Base-by-base conservation (phyloP, 768 basidiomycete species). In the Suillus ampliporus region DNA sequence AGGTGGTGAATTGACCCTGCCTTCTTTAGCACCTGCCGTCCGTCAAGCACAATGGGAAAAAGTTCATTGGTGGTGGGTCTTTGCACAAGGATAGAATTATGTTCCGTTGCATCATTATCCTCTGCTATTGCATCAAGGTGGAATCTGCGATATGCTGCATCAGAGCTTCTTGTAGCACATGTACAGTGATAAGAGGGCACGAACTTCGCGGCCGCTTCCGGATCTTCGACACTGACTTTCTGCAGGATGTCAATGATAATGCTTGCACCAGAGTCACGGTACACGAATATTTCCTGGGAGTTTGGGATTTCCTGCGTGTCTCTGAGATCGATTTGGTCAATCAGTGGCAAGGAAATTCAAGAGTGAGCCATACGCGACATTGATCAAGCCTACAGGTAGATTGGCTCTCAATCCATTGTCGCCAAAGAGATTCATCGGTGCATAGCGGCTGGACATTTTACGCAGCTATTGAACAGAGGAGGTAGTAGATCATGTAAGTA, bases 241-340 rank as follows among this genome's bases (percentile, higher is more conserved):
- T 94, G 76, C 14, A 98, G 78, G 26, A 97, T 85, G 72, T 99
- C 97, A 31, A 97, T 76, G 56, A 99, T 84, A 65, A 96, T 83
- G 70, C 90, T 94, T 67, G 88, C 79, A 54, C 82, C 82, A 6
- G 88, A 90, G 53, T 86, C 76, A 7, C 85, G 84, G 60, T 88
- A 89, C 61, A 97, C 73, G 76, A 94, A 91, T 46, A 97, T 97
- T 72, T 99, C 97, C 75, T 99, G 97, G 5, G 87, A 94, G 72
- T 99, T 91, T 15, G 97, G 96, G 14, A 99, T 82, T 77, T 98
- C 92, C 59, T 97, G 93, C 7, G 89, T 62, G 56, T 82, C 78
- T 63, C 89, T 90, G 70, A 37, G 35, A 61, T 34, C 3, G 26
- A 48, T 19, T 48, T 63, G 34, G 50, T 61, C 41, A 61, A 31